Conservation (phyloP, 1,284 basidiomycete species). For the Phlebopus sp. region DNA sequence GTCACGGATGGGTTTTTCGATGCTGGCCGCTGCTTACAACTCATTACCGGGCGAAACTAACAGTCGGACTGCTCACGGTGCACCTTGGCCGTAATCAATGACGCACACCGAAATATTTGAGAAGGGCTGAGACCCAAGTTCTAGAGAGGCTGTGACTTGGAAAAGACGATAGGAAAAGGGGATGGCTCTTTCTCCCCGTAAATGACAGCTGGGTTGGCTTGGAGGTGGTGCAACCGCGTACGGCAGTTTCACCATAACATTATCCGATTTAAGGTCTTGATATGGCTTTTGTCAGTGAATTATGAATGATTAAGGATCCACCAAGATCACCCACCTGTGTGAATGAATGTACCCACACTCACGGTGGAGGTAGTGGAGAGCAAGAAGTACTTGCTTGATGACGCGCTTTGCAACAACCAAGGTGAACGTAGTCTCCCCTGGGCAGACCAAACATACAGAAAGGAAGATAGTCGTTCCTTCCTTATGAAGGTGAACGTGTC, state of each 20-base stretch:
- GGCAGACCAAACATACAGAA: too few species aligned
- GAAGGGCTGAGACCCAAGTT: conserved; percentile 2
- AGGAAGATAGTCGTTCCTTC: too few species aligned
- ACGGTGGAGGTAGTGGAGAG: conserved; percentile 24
- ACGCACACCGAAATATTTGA: not conserved
- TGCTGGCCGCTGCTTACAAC: conserved; percentile 35
- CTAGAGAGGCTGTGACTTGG: conserved; percentile 9
- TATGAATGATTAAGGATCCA: too few species aligned
- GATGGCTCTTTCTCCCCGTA: too few species aligned
- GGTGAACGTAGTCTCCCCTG: not conserved
- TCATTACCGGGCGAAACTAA: conserved; percentile 39
- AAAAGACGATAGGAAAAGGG: not conserved
- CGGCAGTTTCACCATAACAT: conserved; percentile 1
- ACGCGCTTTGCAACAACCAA: conserved; percentile 13
- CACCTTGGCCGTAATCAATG: conserved; percentile 1
- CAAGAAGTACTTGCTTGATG: conserved; percentile 24
- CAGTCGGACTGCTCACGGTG: too few species aligned
- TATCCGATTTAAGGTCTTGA: conserved; percentile 3
- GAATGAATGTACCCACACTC: conserved; percentile 23
- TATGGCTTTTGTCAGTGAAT: not conserved
- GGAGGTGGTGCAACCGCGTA: too few species aligned
- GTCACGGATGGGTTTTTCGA: conserved; percentile 52
- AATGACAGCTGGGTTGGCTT: too few species aligned
- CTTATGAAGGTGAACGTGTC: too few species aligned
- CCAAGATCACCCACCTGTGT: conserved; percentile 6